Conservation (phyloP, 2,329 filamentous ascomycete genomes). For the Stylonectria norvegica region DNA sequence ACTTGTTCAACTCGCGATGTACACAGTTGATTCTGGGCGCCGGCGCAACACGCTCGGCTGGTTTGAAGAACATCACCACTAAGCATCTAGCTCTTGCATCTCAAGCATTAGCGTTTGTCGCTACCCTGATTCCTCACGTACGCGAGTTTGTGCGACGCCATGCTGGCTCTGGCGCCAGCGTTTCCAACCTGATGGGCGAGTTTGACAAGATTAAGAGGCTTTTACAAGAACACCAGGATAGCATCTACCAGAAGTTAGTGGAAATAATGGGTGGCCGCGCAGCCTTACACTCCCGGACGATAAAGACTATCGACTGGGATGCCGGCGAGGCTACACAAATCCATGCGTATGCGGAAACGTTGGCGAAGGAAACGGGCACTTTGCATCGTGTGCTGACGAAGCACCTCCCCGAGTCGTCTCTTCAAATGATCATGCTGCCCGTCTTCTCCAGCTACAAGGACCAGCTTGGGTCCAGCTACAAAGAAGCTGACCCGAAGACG, state of each 20-base stretch:
- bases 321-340: slow-evolving; percentile 38
- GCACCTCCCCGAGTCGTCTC: slow-evolving; percentile 72
- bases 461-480: slow-evolving; percentile 70
- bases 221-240: slow-evolving; percentile 84
- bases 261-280: slow-evolving; percentile 87
- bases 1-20: slow-evolving; percentile 91
- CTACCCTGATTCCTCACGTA: slow-evolving; percentile 82
- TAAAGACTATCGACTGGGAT: slow-evolving; percentile 76
- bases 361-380: slow-evolving; percentile 81
- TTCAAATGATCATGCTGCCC: slow-evolving; percentile 79
- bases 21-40: slow-evolving; percentile 96
- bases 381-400: slow-evolving; percentile 80
- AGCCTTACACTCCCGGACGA: slow-evolving; percentile 66
- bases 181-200: slow-evolving; percentile 66
- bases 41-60: slow-evolving; percentile 82
- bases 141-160: slow-evolving; percentile 88
- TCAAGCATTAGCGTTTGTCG: slow-evolving; percentile 83
- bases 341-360: slow-evolving; percentile 78
- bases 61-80: slow-evolving; percentile 92
- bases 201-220: slow-evolving; percentile 84
- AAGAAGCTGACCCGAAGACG: slow-evolving; percentile 61
- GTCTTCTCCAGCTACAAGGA: slow-evolving; percentile 81
- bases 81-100: slow-evolving; percentile 91
- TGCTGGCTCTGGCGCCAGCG: slow-evolving; percentile 48
- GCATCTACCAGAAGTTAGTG: slow-evolving; percentile 87